Base-by-base conservation (phyloP, 495 filamentous ascomycete genomes). In the Neurospora sp. region DNA sequence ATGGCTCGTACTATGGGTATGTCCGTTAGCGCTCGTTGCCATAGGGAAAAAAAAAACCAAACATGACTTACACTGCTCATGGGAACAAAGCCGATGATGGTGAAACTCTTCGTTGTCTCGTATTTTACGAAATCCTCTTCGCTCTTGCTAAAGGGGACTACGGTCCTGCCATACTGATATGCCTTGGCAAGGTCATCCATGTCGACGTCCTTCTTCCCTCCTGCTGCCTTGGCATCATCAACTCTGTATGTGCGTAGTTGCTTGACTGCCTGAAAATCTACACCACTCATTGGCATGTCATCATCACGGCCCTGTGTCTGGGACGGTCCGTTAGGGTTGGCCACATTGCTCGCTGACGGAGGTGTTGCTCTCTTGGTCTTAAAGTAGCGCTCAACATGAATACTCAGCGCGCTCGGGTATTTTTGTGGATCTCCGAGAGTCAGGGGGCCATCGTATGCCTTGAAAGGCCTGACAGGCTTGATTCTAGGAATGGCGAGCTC, bases 141-240 rank as follows among this genome's bases (percentile, higher is more conserved):
- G 1, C 91, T 91, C 75, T 92, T 90, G 76, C 88, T 92, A 77
- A 99, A 97, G 75, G 91, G 91, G 1, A 98, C 95, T 1, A 93
- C 93, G 1, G 95, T 97, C 46, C 93, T 88, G 71, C 96, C 96
- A 81, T 98, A 99, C 77, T 93, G 91, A 78, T 96, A 99, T 0
- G 96, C 96, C 78, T 93, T 97, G 41, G 93, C 94, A 42, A 98
- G 86, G 41, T 96, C 91, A 14, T 96, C 94, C 39, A 88, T 89
- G 10, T 91, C 89, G 39, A 99, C 91, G 71, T 98, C 94, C 72
- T 87, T 86, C 82, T 96, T 98, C 5, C 93, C 92, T 39, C 93
- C 93, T 2, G 90, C 88, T 14, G 88, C 90, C 42, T 86, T 83
- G 14, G 91, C 86, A 76, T 97, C 93, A 38, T 88, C 85, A 74